Base-by-base conservation (phyloP, 2,329 filamentous ascomycete species). In the Claviceps capensis region DNA sequence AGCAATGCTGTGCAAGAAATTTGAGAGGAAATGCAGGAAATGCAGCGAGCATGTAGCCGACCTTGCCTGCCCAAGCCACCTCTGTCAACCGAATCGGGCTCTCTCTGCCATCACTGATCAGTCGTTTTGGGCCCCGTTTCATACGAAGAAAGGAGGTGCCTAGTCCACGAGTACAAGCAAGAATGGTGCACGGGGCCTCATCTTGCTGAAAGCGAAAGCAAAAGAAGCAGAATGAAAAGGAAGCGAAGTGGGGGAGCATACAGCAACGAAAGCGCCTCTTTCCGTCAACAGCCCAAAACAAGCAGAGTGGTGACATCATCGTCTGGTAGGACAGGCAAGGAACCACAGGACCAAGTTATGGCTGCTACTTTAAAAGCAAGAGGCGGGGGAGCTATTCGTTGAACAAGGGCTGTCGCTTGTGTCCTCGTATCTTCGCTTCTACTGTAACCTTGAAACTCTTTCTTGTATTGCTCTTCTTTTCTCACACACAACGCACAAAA, bases 281-380 rank as follows among this genome's bases (percentile, higher is more conserved):
- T 44, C 48, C 43, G 26, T 47, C 49, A 38, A 16, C 16, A 26
- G 22, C 17, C 16, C 26, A 9, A 30, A 17, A 9, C 13, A 26
- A 44, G 14, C 13, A 51, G 42, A 53, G 52, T 66, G 59, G 61
- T 67, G 65, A 67, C 64, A 63, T 67, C 65, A 67, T 65, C 55
- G 51, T 49, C 49, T 50, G 48, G 37, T 19, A 41, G 26, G 30
- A 19, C 11, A 22, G n/a, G 11, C 5, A 5, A 37, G 19, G 23
- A 14, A 11, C 47, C 19, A 19, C 34, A 41, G 36, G 42, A 7
- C 40, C 11, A 14, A 26, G 17, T 16, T 9, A 36, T 47, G 22
- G 34, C 43, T 22, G 47, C 17, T 14, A 23, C 40, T 52, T 51
- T 51, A 53, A 47, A 53, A 53, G 51, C 36, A 43, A 45, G 47